These are phyloP conservation scores for Hibiscus syriacus DNA, from an alignment of 345 rosid species.

Conservation along the genomic window DNA sequence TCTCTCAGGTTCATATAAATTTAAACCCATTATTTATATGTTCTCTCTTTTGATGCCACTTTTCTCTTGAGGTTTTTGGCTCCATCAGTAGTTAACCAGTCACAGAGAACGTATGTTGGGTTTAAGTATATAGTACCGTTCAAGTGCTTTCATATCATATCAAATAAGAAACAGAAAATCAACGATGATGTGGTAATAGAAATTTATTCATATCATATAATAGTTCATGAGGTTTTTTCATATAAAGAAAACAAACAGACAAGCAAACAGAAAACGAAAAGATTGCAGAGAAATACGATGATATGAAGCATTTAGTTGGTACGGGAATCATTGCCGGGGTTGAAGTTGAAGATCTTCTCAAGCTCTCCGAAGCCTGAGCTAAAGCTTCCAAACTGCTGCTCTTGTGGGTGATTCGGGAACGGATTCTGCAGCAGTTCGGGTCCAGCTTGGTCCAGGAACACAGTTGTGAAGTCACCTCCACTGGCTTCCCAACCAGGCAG, in stretches of 20 bases:
- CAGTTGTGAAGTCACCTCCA: background rate
- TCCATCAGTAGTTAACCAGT: no score
- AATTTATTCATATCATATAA: background rate
- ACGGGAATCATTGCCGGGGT: background rate
- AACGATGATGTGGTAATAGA: no score
- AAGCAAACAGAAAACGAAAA: background rate
- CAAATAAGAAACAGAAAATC: no score
- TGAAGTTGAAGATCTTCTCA: constrained; percentile 12
- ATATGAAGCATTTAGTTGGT: background rate
- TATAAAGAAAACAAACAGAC: background rate
- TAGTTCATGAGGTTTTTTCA: background rate
- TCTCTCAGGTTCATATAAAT: no score
- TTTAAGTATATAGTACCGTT: no score
- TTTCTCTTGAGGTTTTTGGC: no score
- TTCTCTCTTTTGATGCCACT: no score
- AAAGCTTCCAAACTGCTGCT: background rate
- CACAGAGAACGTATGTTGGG: no score
- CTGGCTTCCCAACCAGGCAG: background rate
- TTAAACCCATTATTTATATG: no score
- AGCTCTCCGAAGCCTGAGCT: background rate
- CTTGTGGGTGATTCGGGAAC: background rate
- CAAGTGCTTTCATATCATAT: no score
- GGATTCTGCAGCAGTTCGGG: background rate
- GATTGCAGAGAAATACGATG: background rate
- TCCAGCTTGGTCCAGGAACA: background rate